Conservation (phyloP, 1,284 basidiomycete species). For the Puccinia polysora region DNA sequence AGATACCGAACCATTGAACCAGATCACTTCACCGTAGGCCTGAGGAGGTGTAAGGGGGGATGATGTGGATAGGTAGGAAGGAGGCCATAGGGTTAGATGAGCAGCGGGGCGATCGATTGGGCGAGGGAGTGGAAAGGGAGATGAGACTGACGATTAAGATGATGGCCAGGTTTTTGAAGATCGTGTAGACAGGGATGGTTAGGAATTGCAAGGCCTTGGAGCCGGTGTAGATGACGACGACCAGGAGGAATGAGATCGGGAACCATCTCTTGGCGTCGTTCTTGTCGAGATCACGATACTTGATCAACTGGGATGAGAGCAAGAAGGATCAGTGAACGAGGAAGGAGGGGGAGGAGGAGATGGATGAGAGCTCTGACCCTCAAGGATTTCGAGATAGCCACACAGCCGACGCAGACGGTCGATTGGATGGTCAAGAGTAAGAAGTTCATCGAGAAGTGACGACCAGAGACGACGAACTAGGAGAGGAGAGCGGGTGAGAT, state of each 20-base stretch:
- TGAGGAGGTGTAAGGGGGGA: too few relatives aligned
- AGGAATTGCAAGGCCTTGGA: slow-evolving; percentile 73
- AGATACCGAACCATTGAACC: slow-evolving; percentile 89
- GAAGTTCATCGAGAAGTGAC: slow-evolving; percentile 94
- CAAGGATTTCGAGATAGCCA: slow-evolving; percentile 11
- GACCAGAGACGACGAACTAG: slow-evolving; percentile 93
- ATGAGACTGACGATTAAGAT: slow-evolving; percentile 84
- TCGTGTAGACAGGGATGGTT: slow-evolving; percentile 59
- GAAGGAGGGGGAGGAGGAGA: background rate
- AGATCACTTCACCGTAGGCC: slow-evolving; percentile 96
- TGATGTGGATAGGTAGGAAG: background rate
- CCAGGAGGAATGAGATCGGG: slow-evolving; percentile 86
- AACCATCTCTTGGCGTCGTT: slow-evolving; percentile 89
- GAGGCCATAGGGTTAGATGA: background rate
- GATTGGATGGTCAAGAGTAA: slow-evolving; percentile 89
- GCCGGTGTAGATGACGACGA: slow-evolving; percentile 94
- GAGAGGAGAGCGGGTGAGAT: slow-evolving; percentile 23
- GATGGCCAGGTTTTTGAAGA: slow-evolving; percentile 99
- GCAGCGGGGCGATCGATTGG: too few relatives aligned
- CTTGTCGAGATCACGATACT: slow-evolving; percentile 76
- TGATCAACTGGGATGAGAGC: slow-evolving; percentile 69
- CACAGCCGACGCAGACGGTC: slow-evolving; percentile 46
- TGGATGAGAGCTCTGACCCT: background rate
- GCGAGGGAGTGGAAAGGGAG: too few relatives aligned
- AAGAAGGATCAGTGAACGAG: background rate